Base-by-base conservation (phyloP, 2,329 filamentous ascomycete species). In the Colletotrichum lupini region DNA sequence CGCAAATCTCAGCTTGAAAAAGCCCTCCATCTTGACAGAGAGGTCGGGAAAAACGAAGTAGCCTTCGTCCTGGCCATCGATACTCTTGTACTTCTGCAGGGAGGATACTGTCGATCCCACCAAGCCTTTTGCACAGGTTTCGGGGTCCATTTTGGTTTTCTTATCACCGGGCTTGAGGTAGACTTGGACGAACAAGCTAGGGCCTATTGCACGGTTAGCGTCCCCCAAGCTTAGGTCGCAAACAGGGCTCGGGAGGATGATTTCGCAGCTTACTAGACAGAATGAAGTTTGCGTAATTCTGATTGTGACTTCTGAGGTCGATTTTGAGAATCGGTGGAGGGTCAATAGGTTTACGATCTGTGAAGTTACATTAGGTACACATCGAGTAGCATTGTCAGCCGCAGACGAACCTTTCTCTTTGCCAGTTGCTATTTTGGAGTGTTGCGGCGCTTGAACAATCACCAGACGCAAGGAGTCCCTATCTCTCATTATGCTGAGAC, bases 1-100 rank as follows among this genome's bases (percentile, higher is more conserved):
- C 61, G 90, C 92, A 80, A 98, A 97, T 68, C 91, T 89, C 52
- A 98, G 87, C 46, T 92, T 88, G 79, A 92, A 96, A 24, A 86
- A 87, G 35, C 95, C 95, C 77, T 93, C 90, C 28, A 91, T 86
- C 79, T 93, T 93, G 73, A 96, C 91, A 0, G 94, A 97, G 26
- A 98, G 86, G 81, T 98, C 95, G 5, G 93, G 93, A 82, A 97
- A 97, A n/a, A 97, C 92, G 79, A 97, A 97, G 83, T 95, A 97
- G 1, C 92, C 94, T 12, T 93, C 93, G 81, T 97, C 94, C 84
- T 85, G 86, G 79, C 95, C 95, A 78, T 92, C 88, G 3, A 90
- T 87, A 79, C 97, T 94, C 81, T 97, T 96, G 67, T 97, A 85
- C 67, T 94, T 89, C 81, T 97, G 94, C 61, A 97, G 86, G 9